These are phyloP conservation scores for Vitis cinerea DNA, from an alignment of 164 flowering plant genomes.

Conservation along the genomic window DNA sequence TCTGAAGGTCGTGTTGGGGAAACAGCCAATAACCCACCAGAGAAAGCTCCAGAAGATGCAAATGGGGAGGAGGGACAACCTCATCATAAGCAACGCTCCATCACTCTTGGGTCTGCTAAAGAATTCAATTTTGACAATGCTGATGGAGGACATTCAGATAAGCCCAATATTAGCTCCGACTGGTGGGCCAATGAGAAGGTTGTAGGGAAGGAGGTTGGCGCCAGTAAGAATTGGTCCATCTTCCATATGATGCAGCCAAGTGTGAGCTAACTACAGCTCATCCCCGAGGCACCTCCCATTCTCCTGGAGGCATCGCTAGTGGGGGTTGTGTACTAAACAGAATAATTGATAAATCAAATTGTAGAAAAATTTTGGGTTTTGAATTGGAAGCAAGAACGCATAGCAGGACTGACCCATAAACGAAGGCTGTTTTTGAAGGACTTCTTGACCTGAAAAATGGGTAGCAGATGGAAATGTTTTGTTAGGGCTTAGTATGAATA, in stretches of 20 bases:
- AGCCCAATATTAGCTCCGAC: slow-evolving; percentile 20
- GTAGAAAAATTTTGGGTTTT: not conserved
- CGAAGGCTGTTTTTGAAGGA: not conserved
- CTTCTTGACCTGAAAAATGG: not conserved
- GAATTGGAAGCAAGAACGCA: not conserved
- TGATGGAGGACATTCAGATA: slow-evolving; percentile 25
- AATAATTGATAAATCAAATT: not conserved
- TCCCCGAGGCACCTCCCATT: too few species aligned
- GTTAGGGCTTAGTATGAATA: slow-evolving; percentile 1
- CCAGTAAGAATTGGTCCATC: slow-evolving; percentile 34
- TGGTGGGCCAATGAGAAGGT: slow-evolving; percentile 38
- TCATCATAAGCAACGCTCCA: slow-evolving; percentile 23
- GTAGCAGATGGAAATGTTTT: not conserved
- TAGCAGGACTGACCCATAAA: not conserved
- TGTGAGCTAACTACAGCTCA: slow-evolving; percentile 24
- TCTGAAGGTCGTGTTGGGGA: slow-evolving; percentile 12
- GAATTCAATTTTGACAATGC: slow-evolving; percentile 41
- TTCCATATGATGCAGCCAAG: slow-evolving; percentile 42
- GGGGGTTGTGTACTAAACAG: not conserved
- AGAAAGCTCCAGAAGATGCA: slow-evolving; percentile 13
- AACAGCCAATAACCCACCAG: slow-evolving; percentile 17
- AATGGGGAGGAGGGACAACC: slow-evolving; percentile 18
- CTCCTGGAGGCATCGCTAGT: too few species aligned
- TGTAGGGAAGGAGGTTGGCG: slow-evolving; percentile 14
- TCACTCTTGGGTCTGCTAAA: slow-evolving; percentile 33